Base-by-base conservation (phyloP, 169 alveolate genomes). In the Plasmodium vinckei region DNA sequence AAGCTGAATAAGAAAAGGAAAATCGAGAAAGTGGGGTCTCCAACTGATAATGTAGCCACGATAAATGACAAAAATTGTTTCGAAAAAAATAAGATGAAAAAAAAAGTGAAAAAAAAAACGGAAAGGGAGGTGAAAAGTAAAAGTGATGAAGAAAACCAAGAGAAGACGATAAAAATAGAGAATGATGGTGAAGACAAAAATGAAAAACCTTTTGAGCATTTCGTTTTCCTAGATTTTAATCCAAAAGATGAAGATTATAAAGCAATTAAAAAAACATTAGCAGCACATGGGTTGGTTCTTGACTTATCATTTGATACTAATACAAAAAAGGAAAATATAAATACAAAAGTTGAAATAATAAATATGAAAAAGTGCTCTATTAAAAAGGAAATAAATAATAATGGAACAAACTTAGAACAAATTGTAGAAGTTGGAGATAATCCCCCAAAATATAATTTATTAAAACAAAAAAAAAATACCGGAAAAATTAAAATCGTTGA, bases 161-260 rank as follows among this genome's bases (percentile, higher is more conserved):
- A 57, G 12, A 9, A 7, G 39, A 5, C 39, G 13, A 19, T 53
- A 68, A 68, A 68, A 44, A 39, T 9, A 21, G 39, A 17, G 63
- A 9, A 12, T 51, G 10, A 6, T 65, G 13, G 19, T 19, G n/a
- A 15, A 33, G 57, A 15, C 1, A 15, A n/a, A 65, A 65, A 6
- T 9, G 44, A 12, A 19, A 39, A 27, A 21, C 4, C 12, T 51
- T 15, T 44, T 33, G 73, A 73, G 44, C 15, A 59, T 73, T 73
- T 73, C 17, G 39, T 73, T 42, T 39, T 73, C 21, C 64, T 73
- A 9, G 87, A 73, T 27, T 73, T 73, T 46, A 51, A 60, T 51
- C 87, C 87, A 23, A 5, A 33, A 63, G 33, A 60, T 23, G 73
- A 47, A 27, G 73, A 73, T 5, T 73, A 73, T 46, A 17, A 44